Conservation (phyloP, 1,139 yeast genomes). For the Yamadazyma buinensis region DNA sequence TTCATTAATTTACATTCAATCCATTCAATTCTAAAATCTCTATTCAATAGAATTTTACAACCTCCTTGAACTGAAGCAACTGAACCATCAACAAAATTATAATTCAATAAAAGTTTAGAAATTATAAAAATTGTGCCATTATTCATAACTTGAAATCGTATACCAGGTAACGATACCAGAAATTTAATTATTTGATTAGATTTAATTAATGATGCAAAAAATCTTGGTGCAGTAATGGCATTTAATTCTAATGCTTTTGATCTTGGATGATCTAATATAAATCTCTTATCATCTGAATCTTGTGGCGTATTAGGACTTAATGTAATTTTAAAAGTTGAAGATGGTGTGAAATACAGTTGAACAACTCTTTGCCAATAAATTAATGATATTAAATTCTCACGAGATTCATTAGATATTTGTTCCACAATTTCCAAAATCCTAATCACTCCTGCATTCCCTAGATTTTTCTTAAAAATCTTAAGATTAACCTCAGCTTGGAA, state of each 20-base stretch:
- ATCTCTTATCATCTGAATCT: background rate
- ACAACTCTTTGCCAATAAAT: slow-evolving; percentile 41
- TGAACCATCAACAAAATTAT: slow-evolving; percentile 66
- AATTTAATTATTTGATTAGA: slow-evolving; percentile 49
- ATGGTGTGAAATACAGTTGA: slow-evolving; percentile 32
- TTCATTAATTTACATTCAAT: slow-evolving; percentile 51
- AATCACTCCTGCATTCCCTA: slow-evolving; percentile 45
- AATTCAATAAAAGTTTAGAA: slow-evolving; percentile 52
- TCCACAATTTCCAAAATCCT: slow-evolving; percentile 37
- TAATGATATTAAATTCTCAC: slow-evolving; percentile 24
- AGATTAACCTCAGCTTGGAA: slow-evolving; percentile 34
- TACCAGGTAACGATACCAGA: slow-evolving; percentile 57
- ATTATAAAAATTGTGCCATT: slow-evolving; percentile 64
- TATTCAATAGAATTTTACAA: slow-evolving; percentile 56
- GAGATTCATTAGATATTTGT: slow-evolving; percentile 31
- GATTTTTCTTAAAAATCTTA: slow-evolving; percentile 34
- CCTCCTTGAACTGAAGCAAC: slow-evolving; percentile 59
- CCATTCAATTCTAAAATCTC: slow-evolving; percentile 66
- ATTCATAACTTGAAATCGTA: slow-evolving; percentile 63
- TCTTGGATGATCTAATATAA: background rate
- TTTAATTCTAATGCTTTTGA: slow-evolving; percentile 61
- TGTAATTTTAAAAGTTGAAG: slow-evolving; percentile 24
- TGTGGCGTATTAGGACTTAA: background rate
- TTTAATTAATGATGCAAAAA: slow-evolving; percentile 52
- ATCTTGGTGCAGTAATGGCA: slow-evolving; percentile 62